A percentile compares a stretch with the other conserved stretches of the same genome.
Evolutionary conservation across 2,329 filamentous ascomycete genomes (phyloP).

Genomic region (Claviceps monticola): DNA sequence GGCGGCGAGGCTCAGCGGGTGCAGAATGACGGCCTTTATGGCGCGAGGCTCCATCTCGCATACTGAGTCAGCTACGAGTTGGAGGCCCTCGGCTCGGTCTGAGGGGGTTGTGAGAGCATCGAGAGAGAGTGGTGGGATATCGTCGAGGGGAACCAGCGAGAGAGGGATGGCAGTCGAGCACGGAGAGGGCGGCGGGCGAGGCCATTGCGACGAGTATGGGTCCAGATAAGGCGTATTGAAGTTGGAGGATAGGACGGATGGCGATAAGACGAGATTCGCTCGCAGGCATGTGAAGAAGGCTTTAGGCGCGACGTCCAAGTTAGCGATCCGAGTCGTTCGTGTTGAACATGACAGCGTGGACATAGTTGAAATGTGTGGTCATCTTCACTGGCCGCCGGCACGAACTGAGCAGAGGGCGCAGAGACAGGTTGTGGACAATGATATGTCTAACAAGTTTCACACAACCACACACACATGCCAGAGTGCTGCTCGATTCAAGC

Average conservation of each 20-base stretch:
- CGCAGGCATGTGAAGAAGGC: conserved; percentile 74
- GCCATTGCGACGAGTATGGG: conserved; percentile 26
- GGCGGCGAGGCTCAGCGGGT: conserved; percentile 40
- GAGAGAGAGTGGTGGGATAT: conserved; percentile 50
- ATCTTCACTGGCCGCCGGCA: not conserved
- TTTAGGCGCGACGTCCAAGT: conserved; percentile 19
- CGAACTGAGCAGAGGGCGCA: not conserved
- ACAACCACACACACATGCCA: not conserved
- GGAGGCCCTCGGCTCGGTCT: conserved; percentile 54
- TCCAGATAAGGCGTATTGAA: conserved; percentile 50
- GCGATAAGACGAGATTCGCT: conserved; percentile 60
- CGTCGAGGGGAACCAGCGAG: conserved; percentile 26
- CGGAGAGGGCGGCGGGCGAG: conserved; percentile 30
- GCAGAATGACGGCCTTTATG: conserved; percentile 47
- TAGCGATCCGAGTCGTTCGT: not conserved
- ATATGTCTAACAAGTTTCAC: not conserved
- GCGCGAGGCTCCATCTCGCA: conserved; percentile 67
- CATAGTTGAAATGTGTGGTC: not conserved
- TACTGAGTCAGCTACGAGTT: conserved; percentile 66
- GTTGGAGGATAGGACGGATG: conserved; percentile 46
- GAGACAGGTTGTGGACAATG: not conserved
- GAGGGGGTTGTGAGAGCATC: conserved; percentile 37
- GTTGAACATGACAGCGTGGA: not conserved
- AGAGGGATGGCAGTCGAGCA: conserved; percentile 38
- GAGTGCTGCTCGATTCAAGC: not conserved